Conservation (phyloP, 805 yeast species). For the Metschnikowia lunata region DNA sequence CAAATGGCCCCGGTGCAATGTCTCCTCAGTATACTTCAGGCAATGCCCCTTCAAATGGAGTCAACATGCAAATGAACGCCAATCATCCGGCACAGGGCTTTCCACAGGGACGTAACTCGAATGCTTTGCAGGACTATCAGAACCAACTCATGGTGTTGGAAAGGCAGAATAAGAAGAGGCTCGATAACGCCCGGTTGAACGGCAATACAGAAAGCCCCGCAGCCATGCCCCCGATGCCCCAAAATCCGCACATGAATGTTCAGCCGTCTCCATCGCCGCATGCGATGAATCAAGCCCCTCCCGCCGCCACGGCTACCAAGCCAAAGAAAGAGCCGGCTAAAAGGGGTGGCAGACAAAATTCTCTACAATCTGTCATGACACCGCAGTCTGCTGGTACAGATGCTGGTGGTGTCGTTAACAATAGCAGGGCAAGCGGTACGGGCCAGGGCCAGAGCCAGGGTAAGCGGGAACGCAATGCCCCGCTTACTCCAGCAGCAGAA, state of each 20-base stretch:
- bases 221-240: constrained; percentile 12
- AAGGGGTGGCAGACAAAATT: constrained; percentile 29
- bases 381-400: constrained; percentile 16
- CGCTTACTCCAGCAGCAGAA: constrained; percentile 41
- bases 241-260: constrained; percentile 9
- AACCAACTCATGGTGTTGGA: constrained; percentile 72
- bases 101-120: constrained; percentile 30
- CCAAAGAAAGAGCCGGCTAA: constrained; percentile 31
- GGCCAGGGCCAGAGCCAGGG: constrained; percentile 12
- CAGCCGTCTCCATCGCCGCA: constrained; percentile 34
- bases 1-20: constrained; percentile 1
- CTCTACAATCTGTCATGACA: constrained; percentile 15
- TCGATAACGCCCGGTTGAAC: constrained; percentile 48
- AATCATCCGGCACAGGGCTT: constrained; percentile 1
- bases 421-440: constrained; percentile 9
- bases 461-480: constrained; percentile 37
- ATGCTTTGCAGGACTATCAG: constrained; percentile 78
- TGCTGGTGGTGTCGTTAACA: constrained; percentile 3
- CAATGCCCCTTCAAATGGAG: constrained; percentile 1
- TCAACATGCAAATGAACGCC: constrained; percentile 2
- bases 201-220: constrained; percentile 10
- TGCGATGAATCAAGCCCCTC: constrained; percentile 32
- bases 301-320: constrained; percentile 21
- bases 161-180: constrained; percentile 66
- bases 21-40: constrained; percentile 2